A percentile compares a stretch with the other conserved stretches of the same genome.
These are phyloP conservation scores for Botrytis pseudocinerea DNA, from an alignment of 2,329 filamentous ascomycete species.

Conservation along the genomic window DNA sequence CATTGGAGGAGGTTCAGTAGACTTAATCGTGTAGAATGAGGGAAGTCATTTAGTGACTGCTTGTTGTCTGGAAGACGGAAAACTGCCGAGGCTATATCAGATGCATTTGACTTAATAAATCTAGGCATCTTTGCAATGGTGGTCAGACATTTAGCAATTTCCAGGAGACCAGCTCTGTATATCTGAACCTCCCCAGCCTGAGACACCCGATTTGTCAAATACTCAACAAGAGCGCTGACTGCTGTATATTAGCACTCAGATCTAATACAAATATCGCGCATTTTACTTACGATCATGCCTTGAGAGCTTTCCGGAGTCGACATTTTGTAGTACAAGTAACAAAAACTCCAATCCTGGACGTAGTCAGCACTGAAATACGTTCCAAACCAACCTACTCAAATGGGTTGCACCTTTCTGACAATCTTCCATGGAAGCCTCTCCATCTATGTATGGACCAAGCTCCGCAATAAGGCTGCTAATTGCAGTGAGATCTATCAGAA, in stretches of 20 bases:
- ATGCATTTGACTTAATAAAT: conserved; percentile 13
- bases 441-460: conserved; percentile 21
- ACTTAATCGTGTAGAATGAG: conserved; percentile 29
- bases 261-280: not conserved
- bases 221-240: conserved; percentile 33
- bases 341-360: conserved; percentile 29
- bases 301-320: conserved; percentile 24
- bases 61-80: conserved; percentile 18
- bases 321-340: conserved; percentile 25
- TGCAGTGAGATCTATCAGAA: not conserved
- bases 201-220: conserved; percentile 27
- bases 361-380: conserved; percentile 21
- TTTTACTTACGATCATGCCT: conserved; percentile 28
- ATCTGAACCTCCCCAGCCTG: conserved; percentile 20
- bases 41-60: conserved; percentile 24
- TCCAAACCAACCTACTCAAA: not conserved
- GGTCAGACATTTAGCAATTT: conserved; percentile 20
- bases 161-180: conserved; percentile 23
- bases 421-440: conserved; percentile 26
- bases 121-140: conserved; percentile 21
- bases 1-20: conserved; percentile 31
- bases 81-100: conserved; percentile 9
- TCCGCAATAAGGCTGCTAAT: conserved; percentile 15
- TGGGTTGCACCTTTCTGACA: conserved; percentile 29
- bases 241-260: conserved; percentile 11